Evolutionary conservation across 129 eudicot genomes (phyloP).

Genomic region (Tagetes patula): DNA sequence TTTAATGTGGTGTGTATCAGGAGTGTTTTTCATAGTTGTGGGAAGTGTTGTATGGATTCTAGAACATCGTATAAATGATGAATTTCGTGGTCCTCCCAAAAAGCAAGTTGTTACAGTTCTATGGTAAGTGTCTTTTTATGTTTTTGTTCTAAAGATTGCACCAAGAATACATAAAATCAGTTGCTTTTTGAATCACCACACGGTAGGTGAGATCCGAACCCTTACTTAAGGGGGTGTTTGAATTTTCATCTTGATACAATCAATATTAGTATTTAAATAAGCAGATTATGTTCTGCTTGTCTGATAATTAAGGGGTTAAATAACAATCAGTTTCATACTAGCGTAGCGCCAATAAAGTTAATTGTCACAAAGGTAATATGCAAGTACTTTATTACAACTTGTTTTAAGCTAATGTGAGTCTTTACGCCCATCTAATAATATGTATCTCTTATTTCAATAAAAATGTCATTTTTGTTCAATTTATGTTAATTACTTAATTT

Average conservation of each 20-base stretch:
- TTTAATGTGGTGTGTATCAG: conserved; percentile 58
- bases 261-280: neutral
- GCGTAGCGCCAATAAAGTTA: neutral
- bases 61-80: conserved; percentile 74
- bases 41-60: conserved; percentile 67
- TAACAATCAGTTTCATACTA: neutral
- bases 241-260: neutral
- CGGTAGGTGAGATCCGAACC: neutral
- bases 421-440: neutral
- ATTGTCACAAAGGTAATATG: neutral
- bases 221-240: conserved; percentile 2
- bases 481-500: neutral
- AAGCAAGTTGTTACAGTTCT: conserved; percentile 57
- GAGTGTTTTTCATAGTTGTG: conserved; percentile 47
- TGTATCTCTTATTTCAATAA: neutral
- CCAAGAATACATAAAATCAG: neutral
- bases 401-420: neutral
- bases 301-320: neutral
- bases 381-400: neutral
- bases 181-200: conserved; percentile 5
- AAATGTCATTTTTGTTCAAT: neutral
- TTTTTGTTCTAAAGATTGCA: neutral
- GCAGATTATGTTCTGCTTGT: conserved; percentile 2
- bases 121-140: conserved; percentile 44
- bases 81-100: conserved; percentile 74